Evolutionary conservation across 1,284 basidiomycete genomes (phyloP).

Genomic region (Schizopora paradoxa): DNA sequence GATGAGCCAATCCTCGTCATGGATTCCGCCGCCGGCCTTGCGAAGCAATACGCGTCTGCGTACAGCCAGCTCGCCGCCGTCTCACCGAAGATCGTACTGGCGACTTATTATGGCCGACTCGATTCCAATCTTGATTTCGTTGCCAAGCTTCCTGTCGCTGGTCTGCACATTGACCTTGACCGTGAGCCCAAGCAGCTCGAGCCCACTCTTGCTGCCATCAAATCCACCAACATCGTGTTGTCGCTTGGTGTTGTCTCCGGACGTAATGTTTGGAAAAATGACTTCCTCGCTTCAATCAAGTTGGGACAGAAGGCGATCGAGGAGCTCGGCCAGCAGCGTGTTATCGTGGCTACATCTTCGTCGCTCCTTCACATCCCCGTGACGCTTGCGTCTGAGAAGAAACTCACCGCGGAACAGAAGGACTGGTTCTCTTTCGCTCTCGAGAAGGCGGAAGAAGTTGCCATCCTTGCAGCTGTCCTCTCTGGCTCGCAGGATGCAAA

Average conservation of each 20-base stretch:
- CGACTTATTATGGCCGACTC: conserved; percentile 96
- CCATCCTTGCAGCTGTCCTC: conserved; percentile 79
- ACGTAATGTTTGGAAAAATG: conserved; percentile 99
- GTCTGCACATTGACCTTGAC: conserved; percentile 96
- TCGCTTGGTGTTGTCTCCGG: conserved; percentile 98
- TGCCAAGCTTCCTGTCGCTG: conserved; percentile 89
- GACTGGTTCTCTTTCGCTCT: conserved; percentile 99
- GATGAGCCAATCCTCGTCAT: conserved; percentile 97
- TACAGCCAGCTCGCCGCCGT: conserved; percentile 82
- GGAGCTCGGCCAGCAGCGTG: conserved; percentile 79
- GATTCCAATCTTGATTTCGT: conserved; percentile 89
- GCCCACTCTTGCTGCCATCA: conserved; percentile 78
- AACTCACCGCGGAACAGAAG: conserved; percentile 86
- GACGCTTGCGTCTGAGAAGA: conserved; percentile 89
- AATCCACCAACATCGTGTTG: conserved; percentile 75
- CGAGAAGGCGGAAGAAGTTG: conserved; percentile 94
- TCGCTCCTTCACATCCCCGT: conserved; percentile 98
- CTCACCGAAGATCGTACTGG: conserved; percentile 87
- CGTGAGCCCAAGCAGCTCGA: conserved; percentile 91
- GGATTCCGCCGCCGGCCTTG: conserved; percentile 77
- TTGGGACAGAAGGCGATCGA: conserved; percentile 83
- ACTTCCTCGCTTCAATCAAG: conserved; percentile 82
- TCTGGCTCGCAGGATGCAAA: conserved; percentile 76
- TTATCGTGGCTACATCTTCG: conserved; percentile 93
- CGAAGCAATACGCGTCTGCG: conserved; percentile 76